These are phyloP conservation scores for Chalciporus pseudorubinellus DNA, from an alignment of 768 basidiomycete genomes.

Conservation along the genomic window DNA sequence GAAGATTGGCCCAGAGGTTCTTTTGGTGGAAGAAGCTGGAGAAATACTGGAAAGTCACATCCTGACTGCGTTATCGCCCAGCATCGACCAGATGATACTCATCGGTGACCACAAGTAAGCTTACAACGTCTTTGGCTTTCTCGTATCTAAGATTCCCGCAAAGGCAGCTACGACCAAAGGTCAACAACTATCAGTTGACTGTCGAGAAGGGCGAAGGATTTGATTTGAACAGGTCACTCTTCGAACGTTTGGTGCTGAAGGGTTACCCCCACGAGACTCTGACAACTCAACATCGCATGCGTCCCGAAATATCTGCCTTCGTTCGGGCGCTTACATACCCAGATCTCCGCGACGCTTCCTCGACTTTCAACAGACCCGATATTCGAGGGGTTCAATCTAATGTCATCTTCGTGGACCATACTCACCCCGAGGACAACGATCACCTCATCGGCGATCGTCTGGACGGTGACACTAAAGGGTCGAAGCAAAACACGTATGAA, in stretches of 20 bases:
- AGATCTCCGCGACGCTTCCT: slow-evolving; percentile 54
- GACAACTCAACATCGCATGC: slow-evolving; percentile 64
- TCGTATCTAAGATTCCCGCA: background rate
- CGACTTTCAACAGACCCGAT: slow-evolving; percentile 46
- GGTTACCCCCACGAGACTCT: slow-evolving; percentile 61
- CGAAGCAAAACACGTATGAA: slow-evolving; percentile 62
- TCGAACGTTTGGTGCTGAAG: slow-evolving; percentile 61
- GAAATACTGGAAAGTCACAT: slow-evolving; percentile 70
- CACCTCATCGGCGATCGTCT: slow-evolving; percentile 38
- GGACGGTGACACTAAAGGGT: slow-evolving; percentile 46
- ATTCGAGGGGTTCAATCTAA: slow-evolving; percentile 55
- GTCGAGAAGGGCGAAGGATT: slow-evolving; percentile 69
- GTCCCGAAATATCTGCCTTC: slow-evolving; percentile 64
- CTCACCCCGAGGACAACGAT: slow-evolving; percentile 51
- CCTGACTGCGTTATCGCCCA: slow-evolving; percentile 51
- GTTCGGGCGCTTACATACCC: slow-evolving; percentile 65
- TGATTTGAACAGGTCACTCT: slow-evolving; percentile 63
- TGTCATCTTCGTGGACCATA: slow-evolving; percentile 61
- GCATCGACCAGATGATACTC: slow-evolving; percentile 53
- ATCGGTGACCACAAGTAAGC: slow-evolving; percentile 71
- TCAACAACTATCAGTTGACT: slow-evolving; percentile 60
- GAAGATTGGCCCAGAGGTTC: slow-evolving; percentile 42
- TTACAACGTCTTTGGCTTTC: background rate
- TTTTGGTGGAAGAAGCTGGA: slow-evolving; percentile 71
- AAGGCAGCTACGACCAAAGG: slow-evolving; percentile 71